A percentile compares a stretch with the other conserved stretches of the same genome.
Conservation (phyloP, 257 asterid genomes). For the Salvia rosmarinus region DNA sequence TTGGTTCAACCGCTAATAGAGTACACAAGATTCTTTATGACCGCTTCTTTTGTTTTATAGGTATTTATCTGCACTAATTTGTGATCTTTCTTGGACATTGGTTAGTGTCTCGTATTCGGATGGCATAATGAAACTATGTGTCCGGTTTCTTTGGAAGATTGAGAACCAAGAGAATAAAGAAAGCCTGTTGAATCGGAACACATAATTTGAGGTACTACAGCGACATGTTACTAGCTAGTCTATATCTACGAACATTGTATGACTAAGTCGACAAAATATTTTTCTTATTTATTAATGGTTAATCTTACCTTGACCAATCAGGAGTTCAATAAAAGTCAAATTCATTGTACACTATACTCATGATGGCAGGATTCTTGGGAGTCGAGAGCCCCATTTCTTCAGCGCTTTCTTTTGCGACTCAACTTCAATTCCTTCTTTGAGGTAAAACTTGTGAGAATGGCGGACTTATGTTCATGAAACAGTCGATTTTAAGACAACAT, state of each 20-base stretch:
- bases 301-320: slow-evolving; percentile 31
- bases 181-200: slow-evolving; percentile 73
- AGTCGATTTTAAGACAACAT: slow-evolving; percentile 8
- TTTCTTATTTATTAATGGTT: neutral
- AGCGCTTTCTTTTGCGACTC: slow-evolving; percentile 96
- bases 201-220: slow-evolving; percentile 83
- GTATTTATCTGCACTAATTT: slow-evolving; percentile 86
- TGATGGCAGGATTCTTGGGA: slow-evolving; percentile 96
- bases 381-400: slow-evolving; percentile 97
- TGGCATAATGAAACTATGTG: slow-evolving; percentile 92
- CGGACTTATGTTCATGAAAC: neutral
- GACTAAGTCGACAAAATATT: neutral
- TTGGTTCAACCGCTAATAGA: slow-evolving; percentile 13
- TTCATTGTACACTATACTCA: slow-evolving; percentile 92
- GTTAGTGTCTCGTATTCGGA: slow-evolving; percentile 97
- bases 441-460: slow-evolving; percentile 45
- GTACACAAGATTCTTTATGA: slow-evolving; percentile 23
- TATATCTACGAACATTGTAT: slow-evolving; percentile 18
- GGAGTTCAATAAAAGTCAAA: slow-evolving; percentile 96
- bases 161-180: slow-evolving; percentile 74
- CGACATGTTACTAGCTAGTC: slow-evolving; percentile 26
- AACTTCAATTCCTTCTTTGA: slow-evolving; percentile 93
- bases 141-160: slow-evolving; percentile 94
- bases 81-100: slow-evolving; percentile 98
- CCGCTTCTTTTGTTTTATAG: slow-evolving; percentile 49